These are phyloP conservation scores for Pichia terricola DNA, from an alignment of 1,139 yeast species.

Conservation along the genomic window DNA sequence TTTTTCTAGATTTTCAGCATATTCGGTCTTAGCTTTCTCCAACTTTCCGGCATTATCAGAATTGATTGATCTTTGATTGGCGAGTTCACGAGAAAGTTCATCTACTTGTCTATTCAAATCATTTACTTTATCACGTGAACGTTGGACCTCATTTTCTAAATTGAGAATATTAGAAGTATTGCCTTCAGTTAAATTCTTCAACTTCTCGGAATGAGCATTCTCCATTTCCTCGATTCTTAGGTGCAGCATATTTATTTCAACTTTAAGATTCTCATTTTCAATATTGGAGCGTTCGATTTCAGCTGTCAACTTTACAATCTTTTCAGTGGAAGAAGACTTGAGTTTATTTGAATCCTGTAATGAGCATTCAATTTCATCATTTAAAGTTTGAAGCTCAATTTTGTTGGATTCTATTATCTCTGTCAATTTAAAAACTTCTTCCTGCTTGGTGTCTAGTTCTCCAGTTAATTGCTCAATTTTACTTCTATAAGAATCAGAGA, in stretches of 20 bases:
- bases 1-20: background rate
- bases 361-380: background rate
- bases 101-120: background rate
- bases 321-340: no score
- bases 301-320: no score
- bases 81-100: background rate
- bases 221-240: background rate
- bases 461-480: constrained; percentile 9
- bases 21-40: background rate
- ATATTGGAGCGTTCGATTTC: no score
- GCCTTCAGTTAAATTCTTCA: background rate
- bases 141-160: background rate
- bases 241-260: background rate
- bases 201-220: background rate
- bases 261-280: background rate
- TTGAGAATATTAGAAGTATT: background rate
- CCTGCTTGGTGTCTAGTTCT: constrained; percentile 5
- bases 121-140: background rate
- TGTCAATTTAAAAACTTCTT: constrained; percentile 2
- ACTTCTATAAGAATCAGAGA: constrained; percentile 12
- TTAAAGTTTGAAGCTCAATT: no score
- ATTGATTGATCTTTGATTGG: background rate
- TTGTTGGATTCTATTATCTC: background rate
- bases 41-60: background rate
- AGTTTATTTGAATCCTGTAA: background rate